Evolutionary conservation across 1,284 basidiomycete genomes (phyloP).

Genomic region (Trametes polyzona): DNA sequence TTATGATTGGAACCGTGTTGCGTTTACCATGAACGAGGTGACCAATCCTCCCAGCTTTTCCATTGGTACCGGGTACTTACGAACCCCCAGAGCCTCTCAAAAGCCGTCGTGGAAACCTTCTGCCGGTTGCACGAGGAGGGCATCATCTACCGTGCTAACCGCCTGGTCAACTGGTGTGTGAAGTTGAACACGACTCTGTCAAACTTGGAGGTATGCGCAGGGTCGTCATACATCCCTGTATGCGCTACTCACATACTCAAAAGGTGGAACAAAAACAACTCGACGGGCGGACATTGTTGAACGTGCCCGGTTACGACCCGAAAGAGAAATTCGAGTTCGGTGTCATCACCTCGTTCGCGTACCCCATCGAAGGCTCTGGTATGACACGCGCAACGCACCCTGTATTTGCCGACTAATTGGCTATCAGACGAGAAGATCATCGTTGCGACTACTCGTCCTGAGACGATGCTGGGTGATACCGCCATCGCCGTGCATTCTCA

Average conservation of each 20-base stretch:
- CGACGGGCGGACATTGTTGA: constrained; percentile 86
- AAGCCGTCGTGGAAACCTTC: constrained; percentile 93
- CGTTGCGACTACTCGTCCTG: constrained; percentile 97
- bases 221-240: not conserved
- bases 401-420: not conserved
- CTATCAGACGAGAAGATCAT: constrained; percentile 84
- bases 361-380: constrained; percentile 87
- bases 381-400: constrained; percentile 19
- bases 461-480: constrained; percentile 99
- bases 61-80: not conserved
- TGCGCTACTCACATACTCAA: not conserved
- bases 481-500: constrained; percentile 97
- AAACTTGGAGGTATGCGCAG: constrained; percentile 80
- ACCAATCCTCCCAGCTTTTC: constrained; percentile 19
- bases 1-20: constrained; percentile 92
- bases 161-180: constrained; percentile 99
- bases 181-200: constrained; percentile 95
- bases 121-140: constrained; percentile 93
- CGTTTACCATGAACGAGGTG: constrained; percentile 96
- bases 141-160: constrained; percentile 94
- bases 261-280: constrained; percentile 95
- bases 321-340: constrained; percentile 99
- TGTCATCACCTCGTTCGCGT: constrained; percentile 95
- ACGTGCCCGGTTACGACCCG: constrained; percentile 91
- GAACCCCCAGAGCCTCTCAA: constrained; percentile 64